Base-by-base conservation (phyloP, 106 monocot genomes). In the Apostasia shenzhenica region DNA sequence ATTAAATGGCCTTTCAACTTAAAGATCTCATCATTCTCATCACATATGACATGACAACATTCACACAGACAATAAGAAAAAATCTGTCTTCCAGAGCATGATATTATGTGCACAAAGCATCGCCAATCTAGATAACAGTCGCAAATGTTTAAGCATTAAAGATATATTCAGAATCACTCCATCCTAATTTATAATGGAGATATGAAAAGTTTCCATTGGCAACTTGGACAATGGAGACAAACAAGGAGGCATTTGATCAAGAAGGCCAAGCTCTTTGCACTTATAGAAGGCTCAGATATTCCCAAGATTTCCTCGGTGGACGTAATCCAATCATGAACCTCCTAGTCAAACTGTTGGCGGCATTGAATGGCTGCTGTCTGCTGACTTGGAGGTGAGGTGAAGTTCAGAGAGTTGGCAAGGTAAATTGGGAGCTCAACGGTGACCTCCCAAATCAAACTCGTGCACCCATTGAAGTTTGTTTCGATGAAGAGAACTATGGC, bases 241-340 rank as follows among this genome's bases (percentile, higher is more conserved):
- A 82, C 74, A 75, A 48, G 84, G 81, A 0, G 93, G 93, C 41
- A 94, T 51, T 0, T 82, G 72, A 58, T 90, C 87, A 1, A 94
- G 89, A 5, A 94, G 80, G 3, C 89, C 94, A 9, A 94, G 82
- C 48, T 80, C 82, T 2, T 84, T 83, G 79, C 94, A 94, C 90
- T 90, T 90, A 55, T 84, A 94, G 73, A 94, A 94, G 14, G 94
- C 94, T 14, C 90, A 94, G 55, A 94, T 94, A 71, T 94, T 94
- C 6, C 93, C 93, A 1, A 93, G 83, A 59, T 93, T 93, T 40
- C 94, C 94, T 2, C 94, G 89, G 0, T 90, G 94, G 40, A 94
- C 86, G 90, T 76, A 60, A 94, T 84, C 94, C 94, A 94, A 57
- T 94, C 94, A 0, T 90, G 94, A 26, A 94, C 94, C 69, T 90